Conservation (phyloP, 2,329 filamentous ascomycete species). For the Thelonectria rubi region DNA sequence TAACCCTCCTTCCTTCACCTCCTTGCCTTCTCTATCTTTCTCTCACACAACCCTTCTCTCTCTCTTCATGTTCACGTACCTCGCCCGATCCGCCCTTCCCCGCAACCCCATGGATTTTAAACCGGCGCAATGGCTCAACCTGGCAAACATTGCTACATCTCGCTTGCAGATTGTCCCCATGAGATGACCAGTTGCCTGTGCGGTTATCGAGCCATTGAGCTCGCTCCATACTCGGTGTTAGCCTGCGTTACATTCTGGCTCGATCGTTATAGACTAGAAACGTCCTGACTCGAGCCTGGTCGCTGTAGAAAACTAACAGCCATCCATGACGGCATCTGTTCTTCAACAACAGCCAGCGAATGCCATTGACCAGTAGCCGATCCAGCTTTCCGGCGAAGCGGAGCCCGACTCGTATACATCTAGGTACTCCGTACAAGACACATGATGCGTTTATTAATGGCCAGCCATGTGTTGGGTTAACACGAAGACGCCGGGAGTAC, state of each 20-base stretch:
- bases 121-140: background rate
- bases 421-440: no score
- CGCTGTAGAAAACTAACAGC: background rate
- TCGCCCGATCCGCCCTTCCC: constrained; percentile 1
- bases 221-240: no score
- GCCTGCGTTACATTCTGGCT: no score
- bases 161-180: background rate
- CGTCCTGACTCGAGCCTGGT: background rate
- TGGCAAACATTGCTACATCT: background rate
- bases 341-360: background rate
- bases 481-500: no score
- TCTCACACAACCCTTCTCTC: background rate
- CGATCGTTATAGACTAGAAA: no score
- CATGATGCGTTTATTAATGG: no score
- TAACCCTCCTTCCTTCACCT: background rate
- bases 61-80: background rate
- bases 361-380: background rate
- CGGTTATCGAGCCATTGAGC: background rate
- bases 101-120: constrained; percentile 2
- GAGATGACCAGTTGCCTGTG: background rate
- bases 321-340: constrained; percentile 5
- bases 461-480: no score
- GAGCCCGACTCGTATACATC: background rate
- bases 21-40: background rate
- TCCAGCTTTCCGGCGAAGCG: constrained; percentile 2